Evolutionary conservation across 2,329 filamentous ascomycete species (phyloP).

Genomic region (Aspergillus felis): DNA sequence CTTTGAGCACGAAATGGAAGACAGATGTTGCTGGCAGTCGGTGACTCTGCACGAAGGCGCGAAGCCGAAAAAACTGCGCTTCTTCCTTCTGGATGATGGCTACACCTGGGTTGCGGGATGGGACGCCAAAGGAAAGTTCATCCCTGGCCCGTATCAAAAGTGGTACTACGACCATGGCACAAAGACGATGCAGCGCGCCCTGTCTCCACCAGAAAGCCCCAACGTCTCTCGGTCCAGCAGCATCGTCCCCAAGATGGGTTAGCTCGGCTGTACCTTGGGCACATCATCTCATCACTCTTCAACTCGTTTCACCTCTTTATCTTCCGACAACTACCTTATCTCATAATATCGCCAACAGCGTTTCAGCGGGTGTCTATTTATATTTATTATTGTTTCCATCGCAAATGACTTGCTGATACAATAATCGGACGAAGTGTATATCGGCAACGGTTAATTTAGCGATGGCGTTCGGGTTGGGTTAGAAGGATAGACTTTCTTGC

Average conservation of each 20-base stretch:
- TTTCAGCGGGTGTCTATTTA: constrained; percentile 2
- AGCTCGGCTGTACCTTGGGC: not conserved
- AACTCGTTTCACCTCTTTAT: not conserved
- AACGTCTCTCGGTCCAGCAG: constrained; percentile 36
- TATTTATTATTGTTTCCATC: not conserved
- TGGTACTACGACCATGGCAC: constrained; percentile 45
- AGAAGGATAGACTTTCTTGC: constrained; percentile 4
- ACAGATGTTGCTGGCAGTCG: constrained; percentile 42
- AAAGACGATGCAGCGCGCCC: constrained; percentile 30
- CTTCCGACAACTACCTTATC: not conserved
- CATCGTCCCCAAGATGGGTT: constrained; percentile 28
- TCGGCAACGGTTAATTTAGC: not conserved
- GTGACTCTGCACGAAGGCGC: constrained; percentile 37
- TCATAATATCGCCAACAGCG: not conserved
- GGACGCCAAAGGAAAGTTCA: constrained; percentile 48
- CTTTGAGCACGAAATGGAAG: constrained; percentile 46
- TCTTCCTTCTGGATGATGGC: constrained; percentile 49
- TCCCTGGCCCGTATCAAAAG: constrained; percentile 48
- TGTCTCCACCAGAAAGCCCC: constrained; percentile 31
- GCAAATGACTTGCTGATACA: constrained; percentile 1
- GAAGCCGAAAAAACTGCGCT: constrained; percentile 39
- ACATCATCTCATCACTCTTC: not conserved
- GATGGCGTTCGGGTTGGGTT: constrained; percentile 7
- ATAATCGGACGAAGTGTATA: constrained; percentile 1
- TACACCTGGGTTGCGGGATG: constrained; percentile 49